A percentile compares a stretch with the other conserved stretches of the same genome.
phyloP scores from a whole-genome alignment of 768 basidiomycete species.

The Boletus rufocinnamomeus region DNA sequence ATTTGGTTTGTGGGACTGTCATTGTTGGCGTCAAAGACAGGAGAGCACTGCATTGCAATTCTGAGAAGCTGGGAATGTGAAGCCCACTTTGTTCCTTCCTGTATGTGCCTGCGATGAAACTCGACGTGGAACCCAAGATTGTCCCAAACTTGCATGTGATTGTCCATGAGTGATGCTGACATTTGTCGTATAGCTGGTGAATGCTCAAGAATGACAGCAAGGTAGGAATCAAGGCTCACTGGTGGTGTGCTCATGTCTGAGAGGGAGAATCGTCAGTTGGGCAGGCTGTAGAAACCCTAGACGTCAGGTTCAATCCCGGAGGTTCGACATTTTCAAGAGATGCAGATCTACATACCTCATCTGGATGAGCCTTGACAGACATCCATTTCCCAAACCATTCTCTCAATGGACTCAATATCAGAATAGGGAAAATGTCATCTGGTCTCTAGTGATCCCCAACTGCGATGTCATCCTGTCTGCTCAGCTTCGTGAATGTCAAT shows the following conservation, averaged over 20 bases:
- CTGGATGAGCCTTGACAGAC: constrained; percentile 25
- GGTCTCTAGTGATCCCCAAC: constrained; percentile 10
- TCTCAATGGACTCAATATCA: constrained; percentile 29
- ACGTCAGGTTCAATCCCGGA: not conserved
- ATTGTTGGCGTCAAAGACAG: not conserved
- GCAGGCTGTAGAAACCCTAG: constrained; percentile 31
- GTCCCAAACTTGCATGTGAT: constrained; percentile 28
- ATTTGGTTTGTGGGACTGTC: not conserved
- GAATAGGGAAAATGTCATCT: constrained; percentile 28
- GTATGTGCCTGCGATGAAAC: constrained; percentile 1
- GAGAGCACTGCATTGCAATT: not conserved
- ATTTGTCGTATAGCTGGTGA: not conserved
- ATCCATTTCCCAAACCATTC: constrained; percentile 35
- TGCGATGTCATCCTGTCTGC: not conserved
- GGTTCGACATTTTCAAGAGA: not conserved
- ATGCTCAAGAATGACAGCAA: not conserved
- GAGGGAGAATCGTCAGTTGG: constrained; percentile 34
- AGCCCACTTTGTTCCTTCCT: constrained; percentile 14
- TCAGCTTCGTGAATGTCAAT: not conserved
- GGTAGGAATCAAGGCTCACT: constrained; percentile 14
- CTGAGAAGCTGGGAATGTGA: constrained; percentile 19
- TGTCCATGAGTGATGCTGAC: not conserved
- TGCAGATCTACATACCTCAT: constrained; percentile 25
- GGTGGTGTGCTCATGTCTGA: constrained; percentile 19
- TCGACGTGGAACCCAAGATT: constrained; percentile 24